phyloP scores from a whole-genome alignment of 768 basidiomycete genomes.

The Mycena polygramma region DNA sequence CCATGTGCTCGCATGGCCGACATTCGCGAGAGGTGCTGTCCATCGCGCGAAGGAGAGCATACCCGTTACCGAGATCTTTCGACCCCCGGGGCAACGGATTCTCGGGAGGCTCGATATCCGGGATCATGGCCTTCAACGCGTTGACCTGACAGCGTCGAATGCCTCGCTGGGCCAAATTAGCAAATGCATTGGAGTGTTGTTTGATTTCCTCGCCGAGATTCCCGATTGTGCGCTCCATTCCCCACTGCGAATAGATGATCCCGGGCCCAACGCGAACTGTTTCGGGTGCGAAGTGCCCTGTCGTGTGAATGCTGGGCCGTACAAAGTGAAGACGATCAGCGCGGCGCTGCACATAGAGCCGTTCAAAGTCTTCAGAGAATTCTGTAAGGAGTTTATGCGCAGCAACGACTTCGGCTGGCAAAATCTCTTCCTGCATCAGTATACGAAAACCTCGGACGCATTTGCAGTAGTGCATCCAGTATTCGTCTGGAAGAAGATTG shows the following conservation, averaged over 20 bases:
- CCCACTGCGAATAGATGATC: slow-evolving; percentile 43
- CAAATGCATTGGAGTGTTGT: slow-evolving; percentile 38
- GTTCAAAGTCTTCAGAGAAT: slow-evolving; percentile 45
- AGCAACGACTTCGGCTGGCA: slow-evolving; percentile 26
- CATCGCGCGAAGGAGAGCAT: slow-evolving; percentile 28
- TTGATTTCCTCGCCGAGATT: slow-evolving; percentile 43
- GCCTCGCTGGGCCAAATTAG: slow-evolving; percentile 42
- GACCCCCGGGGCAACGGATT: slow-evolving; percentile 25
- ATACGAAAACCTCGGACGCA: slow-evolving; percentile 38
- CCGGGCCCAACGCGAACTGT: slow-evolving; percentile 35
- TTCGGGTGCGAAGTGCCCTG: slow-evolving; percentile 41
- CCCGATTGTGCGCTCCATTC: slow-evolving; percentile 43
- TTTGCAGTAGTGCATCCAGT: slow-evolving; percentile 43
- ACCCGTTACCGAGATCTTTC: slow-evolving; percentile 32
- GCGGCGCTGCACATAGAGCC: slow-evolving; percentile 41
- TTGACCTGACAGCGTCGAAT: slow-evolving; percentile 34
- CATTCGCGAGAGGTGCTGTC: slow-evolving; percentile 1
- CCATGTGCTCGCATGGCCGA: not conserved
- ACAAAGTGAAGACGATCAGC: slow-evolving; percentile 45
- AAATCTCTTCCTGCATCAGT: slow-evolving; percentile 34
- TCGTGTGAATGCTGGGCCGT: slow-evolving; percentile 42
- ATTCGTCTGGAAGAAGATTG: slow-evolving; percentile 30
- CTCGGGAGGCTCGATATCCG: slow-evolving; percentile 30
- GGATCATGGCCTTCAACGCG: slow-evolving; percentile 29
- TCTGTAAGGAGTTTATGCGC: slow-evolving; percentile 32